Conservation (phyloP, 129 eudicot species). For the Sambucus nigra region DNA sequence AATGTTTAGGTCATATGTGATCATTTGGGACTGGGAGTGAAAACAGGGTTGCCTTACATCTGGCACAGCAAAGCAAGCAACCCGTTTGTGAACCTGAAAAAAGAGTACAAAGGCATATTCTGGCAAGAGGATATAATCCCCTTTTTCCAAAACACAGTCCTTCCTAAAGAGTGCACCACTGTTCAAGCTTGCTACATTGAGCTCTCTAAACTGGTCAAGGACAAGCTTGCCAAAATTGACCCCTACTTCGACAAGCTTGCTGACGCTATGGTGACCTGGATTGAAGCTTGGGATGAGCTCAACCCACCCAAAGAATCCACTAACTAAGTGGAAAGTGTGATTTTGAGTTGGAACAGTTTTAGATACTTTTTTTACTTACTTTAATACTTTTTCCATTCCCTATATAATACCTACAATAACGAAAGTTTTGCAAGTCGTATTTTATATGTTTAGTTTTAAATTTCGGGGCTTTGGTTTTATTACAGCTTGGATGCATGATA, state of each 20-base stretch:
- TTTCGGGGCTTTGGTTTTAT: too few species aligned
- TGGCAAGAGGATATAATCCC: conserved; percentile 78
- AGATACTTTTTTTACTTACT: too few species aligned
- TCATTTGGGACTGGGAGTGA: conserved; percentile 62
- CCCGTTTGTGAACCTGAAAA: conserved; percentile 70
- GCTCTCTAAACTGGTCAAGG: conserved; percentile 46
- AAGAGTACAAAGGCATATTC: conserved; percentile 70
- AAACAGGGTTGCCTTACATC: conserved; percentile 64
- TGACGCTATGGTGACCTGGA: conserved; percentile 67
- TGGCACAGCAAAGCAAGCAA: conserved; percentile 82
- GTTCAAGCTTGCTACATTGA: conserved; percentile 59
- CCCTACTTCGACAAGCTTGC: conserved; percentile 49
- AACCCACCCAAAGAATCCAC: conserved; percentile 32
- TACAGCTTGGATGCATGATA: too few species aligned
- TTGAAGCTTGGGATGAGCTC: conserved; percentile 58
- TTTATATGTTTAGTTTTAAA: too few species aligned
- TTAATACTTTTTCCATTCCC: too few species aligned
- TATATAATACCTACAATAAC: too few species aligned
- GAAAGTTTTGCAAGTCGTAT: too few species aligned
- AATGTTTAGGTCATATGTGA: conserved; percentile 56
- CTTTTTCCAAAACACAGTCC: conserved; percentile 41
- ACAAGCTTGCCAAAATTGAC: conserved; percentile 44
- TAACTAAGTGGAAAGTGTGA: too few species aligned
- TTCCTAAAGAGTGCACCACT: conserved; percentile 48
- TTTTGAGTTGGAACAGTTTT: too few species aligned